These are phyloP conservation scores for Suillus paluster DNA, from an alignment of 768 basidiomycete genomes.

Conservation along the genomic window DNA sequence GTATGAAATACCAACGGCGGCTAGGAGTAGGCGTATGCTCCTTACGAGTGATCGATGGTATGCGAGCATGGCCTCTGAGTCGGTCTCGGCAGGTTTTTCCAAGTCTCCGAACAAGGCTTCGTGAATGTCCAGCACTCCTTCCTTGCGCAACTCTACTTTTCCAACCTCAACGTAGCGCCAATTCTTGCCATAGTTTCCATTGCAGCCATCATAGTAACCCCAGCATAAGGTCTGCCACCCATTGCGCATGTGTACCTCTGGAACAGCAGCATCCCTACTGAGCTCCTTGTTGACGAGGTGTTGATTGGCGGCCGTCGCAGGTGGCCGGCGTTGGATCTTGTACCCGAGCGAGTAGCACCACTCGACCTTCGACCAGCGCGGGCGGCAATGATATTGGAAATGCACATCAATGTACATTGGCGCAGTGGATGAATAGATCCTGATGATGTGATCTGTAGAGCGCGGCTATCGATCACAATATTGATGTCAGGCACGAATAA, in stretches of 20 bases:
- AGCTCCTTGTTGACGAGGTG: background rate
- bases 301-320: background rate
- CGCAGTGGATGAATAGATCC: constrained; percentile 12
- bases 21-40: constrained; percentile 15
- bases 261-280: background rate
- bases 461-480: constrained; percentile 9
- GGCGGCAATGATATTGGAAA: constrained; percentile 16
- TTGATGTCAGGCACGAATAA: background rate
- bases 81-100: background rate
- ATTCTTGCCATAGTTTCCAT: constrained; percentile 4
- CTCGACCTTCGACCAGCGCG: constrained; percentile 7
- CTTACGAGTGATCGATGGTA: constrained; percentile 6
- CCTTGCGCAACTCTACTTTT: constrained; percentile 10
- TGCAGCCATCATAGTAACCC: constrained; percentile 16
- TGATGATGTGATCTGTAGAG: constrained; percentile 5
- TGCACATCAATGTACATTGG: constrained; percentile 23
- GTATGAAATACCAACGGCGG: constrained; percentile 13
- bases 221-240: constrained; percentile 21
- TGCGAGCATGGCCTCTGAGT: background rate
- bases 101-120: constrained; percentile 16
- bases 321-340: constrained; percentile 9
- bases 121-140: constrained; percentile 15
- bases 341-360: constrained; percentile 20
- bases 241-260: constrained; percentile 7
- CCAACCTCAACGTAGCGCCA: constrained; percentile 7